Base-by-base conservation (phyloP, 1,139 yeast genomes). In the Blastobotrys persicus region DNA sequence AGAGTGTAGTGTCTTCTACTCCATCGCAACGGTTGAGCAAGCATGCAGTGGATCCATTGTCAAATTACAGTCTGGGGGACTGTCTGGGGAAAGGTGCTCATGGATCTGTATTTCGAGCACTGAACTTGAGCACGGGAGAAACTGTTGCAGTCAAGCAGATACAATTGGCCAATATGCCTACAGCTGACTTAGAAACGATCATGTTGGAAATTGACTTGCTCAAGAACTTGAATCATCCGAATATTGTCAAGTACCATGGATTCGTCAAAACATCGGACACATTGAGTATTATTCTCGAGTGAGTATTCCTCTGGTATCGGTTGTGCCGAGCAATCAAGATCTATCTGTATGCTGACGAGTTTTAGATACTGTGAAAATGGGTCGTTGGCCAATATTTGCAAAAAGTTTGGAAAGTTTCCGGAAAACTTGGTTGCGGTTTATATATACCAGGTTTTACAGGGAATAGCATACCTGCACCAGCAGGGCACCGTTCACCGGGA, bases 171-270 rank as follows among this genome's bases (percentile, higher is more conserved):
- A 65, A 66, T 37, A 58, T 70, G 18, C 57, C 66, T 2, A 58
- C 62, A 34, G 48, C 61, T 11, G 73, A 66, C 31, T 55, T 73
- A n/a, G 68, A 68, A 37, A 59, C 67, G 17, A 62, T 71, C 44
- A 65, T 61, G 70, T 60, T 62, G 49, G 75, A 70, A 71, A 78
- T 73, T 66, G 80, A 80, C 53, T 66, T 80, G 17, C 62, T 75
- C 46, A 81, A 79, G 53, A 74, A 78, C 47, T 83, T 89, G 80
- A 84, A 88, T n/a, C 96, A 92, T 64, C 80, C 81, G 3, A 88
- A 92, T 61, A 89, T 92, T 50, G 96, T 92, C 48, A 87, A 87
- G 59, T 88, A 91, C 61, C 92, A 84, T 57, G 96, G 97, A 1
- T 89, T 87, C 64, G 85, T 88, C 49, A 83, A 86, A 61, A 84